A percentile compares a stretch with the other conserved stretches of the same genome.
These are phyloP conservation scores for Peronospora tabacina DNA, from an alignment of 352 stramenopile species.

Conservation along the genomic window DNA sequence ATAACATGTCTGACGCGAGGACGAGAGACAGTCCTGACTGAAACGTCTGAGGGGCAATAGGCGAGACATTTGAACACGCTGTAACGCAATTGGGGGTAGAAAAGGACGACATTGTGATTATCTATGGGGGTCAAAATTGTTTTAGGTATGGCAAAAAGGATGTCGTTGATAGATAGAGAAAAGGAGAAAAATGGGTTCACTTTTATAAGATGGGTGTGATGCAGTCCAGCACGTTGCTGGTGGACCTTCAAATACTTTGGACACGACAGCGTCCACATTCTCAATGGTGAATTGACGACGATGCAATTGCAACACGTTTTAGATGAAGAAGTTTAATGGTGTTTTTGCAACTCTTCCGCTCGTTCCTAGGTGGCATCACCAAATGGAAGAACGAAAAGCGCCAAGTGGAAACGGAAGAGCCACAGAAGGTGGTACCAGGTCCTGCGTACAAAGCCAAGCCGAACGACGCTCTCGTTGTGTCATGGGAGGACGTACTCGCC, in stretches of 20 bases:
- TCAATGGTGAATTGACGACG: slow-evolving; percentile 51
- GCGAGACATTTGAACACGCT: slow-evolving; percentile 54
- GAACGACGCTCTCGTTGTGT: slow-evolving; percentile 42
- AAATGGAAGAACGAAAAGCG: slow-evolving; percentile 68
- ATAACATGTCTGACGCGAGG: no score
- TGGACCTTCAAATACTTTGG: slow-evolving; percentile 89
- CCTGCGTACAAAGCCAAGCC: slow-evolving; percentile 41
- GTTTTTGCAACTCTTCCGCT: background rate
- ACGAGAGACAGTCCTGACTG: background rate
- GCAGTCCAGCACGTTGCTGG: slow-evolving; percentile 70
- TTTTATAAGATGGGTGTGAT: background rate
- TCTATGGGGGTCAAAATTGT: slow-evolving; percentile 77
- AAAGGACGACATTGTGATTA: slow-evolving; percentile 63
- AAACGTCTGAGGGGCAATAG: slow-evolving; percentile 10
- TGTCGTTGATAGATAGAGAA: background rate
- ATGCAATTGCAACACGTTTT: background rate
- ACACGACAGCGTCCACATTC: slow-evolving; percentile 77
- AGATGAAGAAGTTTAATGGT: background rate
- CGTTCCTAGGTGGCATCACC: slow-evolving; percentile 37
- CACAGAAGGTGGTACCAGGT: slow-evolving; percentile 18
- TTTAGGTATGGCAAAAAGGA: slow-evolving; percentile 41
- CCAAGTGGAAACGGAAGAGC: slow-evolving; percentile 30
- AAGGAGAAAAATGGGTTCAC: background rate
- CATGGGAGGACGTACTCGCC: slow-evolving; percentile 51
- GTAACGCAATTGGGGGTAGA: slow-evolving; percentile 60